Evolutionary conservation across 768 basidiomycete species (phyloP).

Genomic region (Mycena rebaudengoi): DNA sequence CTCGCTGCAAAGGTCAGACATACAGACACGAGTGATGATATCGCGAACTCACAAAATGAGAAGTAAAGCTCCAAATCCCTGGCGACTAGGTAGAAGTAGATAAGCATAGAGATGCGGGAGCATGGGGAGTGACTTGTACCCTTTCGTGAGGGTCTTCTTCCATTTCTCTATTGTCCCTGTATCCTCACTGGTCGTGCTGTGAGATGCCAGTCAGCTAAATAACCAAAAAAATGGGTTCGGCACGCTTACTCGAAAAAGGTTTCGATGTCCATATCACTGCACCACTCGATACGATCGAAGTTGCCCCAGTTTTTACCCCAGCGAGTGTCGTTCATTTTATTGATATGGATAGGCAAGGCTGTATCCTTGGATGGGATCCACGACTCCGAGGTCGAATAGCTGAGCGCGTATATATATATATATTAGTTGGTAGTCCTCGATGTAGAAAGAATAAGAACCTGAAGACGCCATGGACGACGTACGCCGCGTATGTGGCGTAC

Average conservation of each 20-base stretch:
- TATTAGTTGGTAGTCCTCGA: background rate
- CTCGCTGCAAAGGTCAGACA: conserved; percentile 9
- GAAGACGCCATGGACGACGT: conserved; percentile 32
- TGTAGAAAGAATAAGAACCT: background rate
- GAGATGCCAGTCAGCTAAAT: background rate
- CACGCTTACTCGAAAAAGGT: background rate
- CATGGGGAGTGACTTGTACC: background rate
- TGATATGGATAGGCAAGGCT: conserved; percentile 29
- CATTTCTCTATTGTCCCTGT: conserved; percentile 17
- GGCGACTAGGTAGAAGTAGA: conserved; percentile 16
- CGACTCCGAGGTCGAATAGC: conserved; percentile 28
- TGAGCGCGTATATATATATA: background rate
- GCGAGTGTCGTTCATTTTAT: conserved; percentile 29
- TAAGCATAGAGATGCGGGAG: background rate
- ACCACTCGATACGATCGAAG: conserved; percentile 34
- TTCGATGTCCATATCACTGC: conserved; percentile 11
- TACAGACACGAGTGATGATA: background rate
- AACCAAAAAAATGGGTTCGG: background rate
- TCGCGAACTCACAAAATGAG: conserved; percentile 24
- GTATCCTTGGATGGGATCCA: conserved; percentile 31
- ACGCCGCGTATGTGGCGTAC: conserved; percentile 29
- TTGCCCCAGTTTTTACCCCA: conserved; percentile 37
- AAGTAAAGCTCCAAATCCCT: conserved; percentile 31
- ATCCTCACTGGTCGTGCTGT: background rate
- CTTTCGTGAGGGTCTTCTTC: conserved; percentile 26